These are phyloP conservation scores for Globisporangium irregulare DNA, from an alignment of 352 stramenopile genomes.

Conservation along the genomic window DNA sequence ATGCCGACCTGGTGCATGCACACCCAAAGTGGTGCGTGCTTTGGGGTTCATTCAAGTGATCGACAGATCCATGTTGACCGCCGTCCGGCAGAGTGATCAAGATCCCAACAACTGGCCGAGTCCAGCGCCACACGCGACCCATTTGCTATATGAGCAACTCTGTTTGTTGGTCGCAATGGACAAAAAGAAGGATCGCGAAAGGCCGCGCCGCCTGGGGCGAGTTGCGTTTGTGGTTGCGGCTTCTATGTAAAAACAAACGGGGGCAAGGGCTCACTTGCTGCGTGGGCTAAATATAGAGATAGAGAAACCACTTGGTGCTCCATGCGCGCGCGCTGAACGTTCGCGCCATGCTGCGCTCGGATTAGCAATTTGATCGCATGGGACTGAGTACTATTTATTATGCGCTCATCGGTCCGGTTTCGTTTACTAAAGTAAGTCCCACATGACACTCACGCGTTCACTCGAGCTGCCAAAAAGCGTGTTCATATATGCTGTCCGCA, in stretches of 20 bases:
- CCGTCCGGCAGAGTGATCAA: not conserved
- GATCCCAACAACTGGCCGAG: not conserved
- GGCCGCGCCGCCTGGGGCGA: not conserved
- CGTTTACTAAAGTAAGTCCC: too few relatives aligned
- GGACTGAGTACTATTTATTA: too few relatives aligned
- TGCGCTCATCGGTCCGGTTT: too few relatives aligned
- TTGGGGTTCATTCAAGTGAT: not conserved
- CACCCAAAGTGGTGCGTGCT: not conserved
- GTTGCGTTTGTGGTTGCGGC: not conserved
- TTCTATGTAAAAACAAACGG: not conserved
- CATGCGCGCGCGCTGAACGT: not conserved
- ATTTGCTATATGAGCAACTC: not conserved
- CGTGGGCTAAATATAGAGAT: not conserved
- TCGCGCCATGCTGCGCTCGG: not conserved
- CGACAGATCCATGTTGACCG: not conserved
- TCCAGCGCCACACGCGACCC: not conserved
- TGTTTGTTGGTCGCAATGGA: not conserved
- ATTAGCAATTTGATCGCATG: not conserved
- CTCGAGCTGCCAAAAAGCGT: not conserved
- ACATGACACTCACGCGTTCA: not conserved
- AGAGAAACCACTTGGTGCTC: not conserved
- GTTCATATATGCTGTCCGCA: not conserved
- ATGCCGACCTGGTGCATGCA: not conserved
- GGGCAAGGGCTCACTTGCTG: not conserved
- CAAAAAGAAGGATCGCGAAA: not conserved